Percentiles rank a stretch among this genome's conserved stretches.
These are phyloP conservation scores for Coemansia sp. DNA, from an alignment of 192 early-diverging fungal species.

Conservation along the genomic window DNA sequence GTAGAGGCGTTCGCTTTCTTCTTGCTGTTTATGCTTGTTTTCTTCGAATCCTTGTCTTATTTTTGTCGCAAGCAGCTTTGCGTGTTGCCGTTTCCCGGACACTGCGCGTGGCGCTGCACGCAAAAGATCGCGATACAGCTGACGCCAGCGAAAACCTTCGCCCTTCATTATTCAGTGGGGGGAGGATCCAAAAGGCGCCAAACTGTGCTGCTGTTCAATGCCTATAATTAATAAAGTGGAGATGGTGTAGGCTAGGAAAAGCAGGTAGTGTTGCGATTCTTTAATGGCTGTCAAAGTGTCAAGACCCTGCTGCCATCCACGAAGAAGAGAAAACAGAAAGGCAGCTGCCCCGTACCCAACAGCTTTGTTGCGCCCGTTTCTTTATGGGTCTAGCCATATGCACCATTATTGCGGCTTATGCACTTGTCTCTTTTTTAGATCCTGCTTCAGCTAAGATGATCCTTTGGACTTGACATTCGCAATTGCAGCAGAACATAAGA, in stretches of 20 bases:
- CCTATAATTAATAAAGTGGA: not conserved
- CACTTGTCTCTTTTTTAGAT: too few relatives aligned
- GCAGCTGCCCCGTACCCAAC: too few relatives aligned
- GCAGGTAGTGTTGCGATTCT: too few relatives aligned
- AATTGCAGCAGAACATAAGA: not conserved
- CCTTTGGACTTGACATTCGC: not conserved
- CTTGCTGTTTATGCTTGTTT: not conserved
- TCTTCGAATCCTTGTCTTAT: slow-evolving; percentile 44
- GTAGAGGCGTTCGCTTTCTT: slow-evolving; percentile 17
- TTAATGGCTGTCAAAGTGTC: too few relatives aligned
- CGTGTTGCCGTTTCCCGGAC: slow-evolving; percentile 15
- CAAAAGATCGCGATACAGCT: slow-evolving; percentile 36
- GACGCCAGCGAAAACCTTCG: slow-evolving; percentile 22
- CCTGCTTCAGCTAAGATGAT: not conserved
- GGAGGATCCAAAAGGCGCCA: not conserved
- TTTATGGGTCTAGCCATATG: not conserved
- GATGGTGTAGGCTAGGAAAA: not conserved
- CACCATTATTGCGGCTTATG: not conserved
- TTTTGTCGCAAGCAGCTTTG: slow-evolving; percentile 12
- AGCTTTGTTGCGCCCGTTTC: too few relatives aligned
- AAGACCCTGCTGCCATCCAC: too few relatives aligned
- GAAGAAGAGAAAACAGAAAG: too few relatives aligned
- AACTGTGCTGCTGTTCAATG: not conserved
- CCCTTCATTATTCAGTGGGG: not conserved
- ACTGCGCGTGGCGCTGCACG: slow-evolving; percentile 37